A percentile compares a stretch with the other conserved stretches of the same genome.
Evolutionary conservation across 306 rosid species (phyloP).

Genomic region (Hippophae tibetana): DNA sequence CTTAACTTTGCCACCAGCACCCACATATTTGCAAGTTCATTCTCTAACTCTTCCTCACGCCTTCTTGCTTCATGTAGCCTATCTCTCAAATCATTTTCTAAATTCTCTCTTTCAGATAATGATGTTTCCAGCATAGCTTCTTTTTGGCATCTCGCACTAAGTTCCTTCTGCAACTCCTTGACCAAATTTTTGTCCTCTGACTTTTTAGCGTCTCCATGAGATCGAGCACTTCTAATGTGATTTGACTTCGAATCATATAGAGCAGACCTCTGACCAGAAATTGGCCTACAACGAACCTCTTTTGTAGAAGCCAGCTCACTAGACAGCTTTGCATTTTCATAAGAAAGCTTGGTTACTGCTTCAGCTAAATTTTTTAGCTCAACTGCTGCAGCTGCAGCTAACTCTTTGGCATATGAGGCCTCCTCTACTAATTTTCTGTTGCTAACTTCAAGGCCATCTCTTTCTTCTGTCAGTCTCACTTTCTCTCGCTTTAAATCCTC

Average conservation of each 20-base stretch:
- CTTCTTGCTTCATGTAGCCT: constrained; percentile 56
- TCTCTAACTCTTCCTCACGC: constrained; percentile 51
- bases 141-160: constrained; percentile 49
- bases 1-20: constrained; percentile 41
- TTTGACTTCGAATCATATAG: constrained; percentile 34
- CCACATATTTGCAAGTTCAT: constrained; percentile 68
- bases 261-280: constrained; percentile 33
- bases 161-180: constrained; percentile 57
- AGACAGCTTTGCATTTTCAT: constrained; percentile 59
- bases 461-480: constrained; percentile 56
- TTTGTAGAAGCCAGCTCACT: constrained; percentile 48
- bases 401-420: constrained; percentile 83
- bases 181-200: constrained; percentile 33
- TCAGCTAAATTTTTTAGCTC: constrained; percentile 77
- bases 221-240: constrained; percentile 20
- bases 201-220: constrained; percentile 26
- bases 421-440: constrained; percentile 65
- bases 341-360: constrained; percentile 76
- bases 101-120: constrained; percentile 45
- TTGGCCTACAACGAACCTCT: constrained; percentile 34
- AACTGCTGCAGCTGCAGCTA: constrained; percentile 80
- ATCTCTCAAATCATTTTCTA: constrained; percentile 43
- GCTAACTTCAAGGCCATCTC: constrained; percentile 68
- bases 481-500: constrained; percentile 74
- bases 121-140: constrained; percentile 54